Base-by-base conservation (phyloP, 129 eudicot species). In the Tagetes patula region DNA sequence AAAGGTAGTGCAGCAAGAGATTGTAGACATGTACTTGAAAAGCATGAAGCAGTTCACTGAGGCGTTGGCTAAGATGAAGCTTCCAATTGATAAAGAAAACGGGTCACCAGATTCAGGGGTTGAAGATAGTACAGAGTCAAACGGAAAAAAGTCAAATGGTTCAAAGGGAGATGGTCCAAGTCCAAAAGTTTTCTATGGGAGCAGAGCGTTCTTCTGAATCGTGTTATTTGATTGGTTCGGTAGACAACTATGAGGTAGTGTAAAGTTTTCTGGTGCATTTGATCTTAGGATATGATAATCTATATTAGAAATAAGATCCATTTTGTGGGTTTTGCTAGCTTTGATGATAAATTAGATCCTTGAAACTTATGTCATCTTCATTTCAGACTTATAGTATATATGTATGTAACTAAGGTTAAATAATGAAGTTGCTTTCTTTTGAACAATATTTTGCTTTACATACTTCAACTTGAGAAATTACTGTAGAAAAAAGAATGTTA, bases 21-120 rank as follows among this genome's bases (percentile, higher is more conserved):
- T 77, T 38, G 85, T 77, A n/a, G 81, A 81, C 70, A 65, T 74
- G 81, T 84, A 84, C 65, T 73, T 77, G 81, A 84, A 81, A 66
- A 84, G 87, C 82, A 84, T 84, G 87, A 72, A 84, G 71, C 85
- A 84, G 63, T 84, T 84, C 78, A 80, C 80, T 0, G 87, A 84
- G 67, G 85, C 85, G 36, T 55, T 84, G 46, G 82, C 79, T 13
- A 80, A 80, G 31, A 83, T 80, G 87, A 80, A 80, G 38, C 77
- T 80, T 55, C 87, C 87, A 1, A 11, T 76, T 37, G 80, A 76
- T 43, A 55, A 30, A n/a, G 71, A 66, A 59, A 80, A 48, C 13
- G 65, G 34, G 43, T 62, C 79, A 37, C 34, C 64, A 10, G 69
- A 65, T 71, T 52, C 71, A 40, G 70, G 65, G 47, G 70, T 53